Conservation (phyloP, 148 eudicot species). For the Fagopyrum homotropicum region DNA sequence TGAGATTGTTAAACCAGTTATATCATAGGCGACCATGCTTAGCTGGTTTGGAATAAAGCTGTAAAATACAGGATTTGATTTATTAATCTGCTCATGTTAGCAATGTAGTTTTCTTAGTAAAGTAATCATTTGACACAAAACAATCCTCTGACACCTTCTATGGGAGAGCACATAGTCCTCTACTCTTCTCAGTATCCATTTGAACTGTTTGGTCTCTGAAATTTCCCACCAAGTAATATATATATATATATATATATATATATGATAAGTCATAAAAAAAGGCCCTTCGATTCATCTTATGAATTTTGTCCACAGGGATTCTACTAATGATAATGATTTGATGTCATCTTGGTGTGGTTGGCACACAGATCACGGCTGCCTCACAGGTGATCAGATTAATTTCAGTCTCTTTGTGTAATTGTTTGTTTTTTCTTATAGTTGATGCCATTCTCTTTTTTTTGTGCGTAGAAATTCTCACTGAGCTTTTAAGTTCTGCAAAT, state of each 20-base stretch:
- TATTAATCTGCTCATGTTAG: not conserved
- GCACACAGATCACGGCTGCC: slow-evolving; percentile 98
- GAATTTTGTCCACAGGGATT: slow-evolving; percentile 33
- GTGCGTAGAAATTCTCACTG: not conserved
- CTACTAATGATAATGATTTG: slow-evolving; percentile 32
- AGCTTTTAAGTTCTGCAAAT: not conserved
- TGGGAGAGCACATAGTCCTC: not conserved
- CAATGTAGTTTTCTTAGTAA: not conserved
- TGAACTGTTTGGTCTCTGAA: not conserved
- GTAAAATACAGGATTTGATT: not conserved
- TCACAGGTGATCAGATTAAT: slow-evolving; percentile 51
- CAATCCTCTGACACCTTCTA: not conserved
- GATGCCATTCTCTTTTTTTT: not conserved
- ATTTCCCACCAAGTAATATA: not conserved
- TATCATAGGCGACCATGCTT: not conserved
- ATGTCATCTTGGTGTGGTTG: slow-evolving; percentile 99
- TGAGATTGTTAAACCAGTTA: not conserved
- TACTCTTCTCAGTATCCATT: not conserved
- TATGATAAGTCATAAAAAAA: not conserved
- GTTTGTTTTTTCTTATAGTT: not conserved
- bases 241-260: not conserved
- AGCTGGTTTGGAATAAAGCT: not conserved
- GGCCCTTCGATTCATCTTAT: not conserved
- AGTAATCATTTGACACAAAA: not conserved
- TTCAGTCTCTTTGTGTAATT: not conserved